These are phyloP conservation scores for Capronia coronata DNA, from an alignment of 2,329 filamentous ascomycete genomes.

Conservation along the genomic window DNA sequence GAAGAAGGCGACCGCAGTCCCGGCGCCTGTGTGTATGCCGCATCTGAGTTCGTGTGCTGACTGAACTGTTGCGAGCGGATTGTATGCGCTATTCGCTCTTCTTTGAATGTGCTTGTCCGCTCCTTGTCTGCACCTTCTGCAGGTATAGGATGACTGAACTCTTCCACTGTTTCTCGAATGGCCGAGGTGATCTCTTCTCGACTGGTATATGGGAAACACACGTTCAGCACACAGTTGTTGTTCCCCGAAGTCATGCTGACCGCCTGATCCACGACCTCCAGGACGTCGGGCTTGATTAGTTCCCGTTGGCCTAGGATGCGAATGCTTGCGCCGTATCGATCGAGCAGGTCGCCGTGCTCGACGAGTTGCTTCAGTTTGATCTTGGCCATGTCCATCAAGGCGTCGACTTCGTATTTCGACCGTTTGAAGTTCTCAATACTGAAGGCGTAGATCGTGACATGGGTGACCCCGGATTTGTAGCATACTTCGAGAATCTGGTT, in stretches of 20 bases:
- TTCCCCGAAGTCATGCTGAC: constrained; percentile 83
- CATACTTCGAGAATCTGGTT: constrained; percentile 84
- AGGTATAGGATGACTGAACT: constrained; percentile 69
- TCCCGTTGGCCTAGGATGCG: constrained; percentile 78
- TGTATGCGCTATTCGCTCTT: constrained; percentile 78
- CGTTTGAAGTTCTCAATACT: constrained; percentile 99
- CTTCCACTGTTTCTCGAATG: constrained; percentile 77
- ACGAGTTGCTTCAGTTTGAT: constrained; percentile 86
- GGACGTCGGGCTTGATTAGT: constrained; percentile 76
- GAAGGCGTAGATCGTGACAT: constrained; percentile 96
- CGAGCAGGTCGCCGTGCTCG: constrained; percentile 86
- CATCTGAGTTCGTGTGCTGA: constrained; percentile 25
- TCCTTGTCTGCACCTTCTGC: constrained; percentile 40
- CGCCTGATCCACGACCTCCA: constrained; percentile 79
- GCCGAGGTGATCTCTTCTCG: constrained; percentile 90
- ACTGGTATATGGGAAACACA: constrained; percentile 96
- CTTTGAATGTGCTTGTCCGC: constrained; percentile 68
- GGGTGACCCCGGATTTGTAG: constrained; percentile 94
- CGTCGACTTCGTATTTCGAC: constrained; percentile 92
- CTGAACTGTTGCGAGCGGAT: constrained; percentile 64
- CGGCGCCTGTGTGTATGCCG: constrained; percentile 19
- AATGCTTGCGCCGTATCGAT: constrained; percentile 84
- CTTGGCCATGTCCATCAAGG: constrained; percentile 95
- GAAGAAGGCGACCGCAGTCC: constrained; percentile 20
- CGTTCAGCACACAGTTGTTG: constrained; percentile 72